Evolutionary conservation across 2,329 filamentous ascomycete species (phyloP), one percentile per base, ranked within the genome.

Genomic region (Proliferodiscus dingleyae): DNA sequence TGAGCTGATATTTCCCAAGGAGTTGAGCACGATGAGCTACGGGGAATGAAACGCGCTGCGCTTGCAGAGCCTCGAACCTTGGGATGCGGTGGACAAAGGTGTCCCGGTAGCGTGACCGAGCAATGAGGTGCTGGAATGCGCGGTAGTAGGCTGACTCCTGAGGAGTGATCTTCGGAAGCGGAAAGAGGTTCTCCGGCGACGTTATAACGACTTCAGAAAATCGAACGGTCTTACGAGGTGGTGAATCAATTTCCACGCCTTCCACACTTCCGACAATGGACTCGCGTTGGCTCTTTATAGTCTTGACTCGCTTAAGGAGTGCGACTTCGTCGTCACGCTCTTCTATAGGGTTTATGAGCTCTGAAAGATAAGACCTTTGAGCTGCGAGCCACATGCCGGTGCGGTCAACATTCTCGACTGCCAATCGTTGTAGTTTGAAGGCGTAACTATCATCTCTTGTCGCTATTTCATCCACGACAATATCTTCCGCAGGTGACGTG

Each of bases 41-140:
- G 16, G 78, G 75, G 46, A 89, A 78, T 36, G 84, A 88, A 45
- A 90, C 75, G 30, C 93, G 85, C 60, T 86, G 81, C 22, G 89
- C 80, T 63, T 96, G 91, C 38, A 96, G 74, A 19, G 89, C 88
- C 64, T 97, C 91, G 49, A 91, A 94, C 39, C 93, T 85, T 19
- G 87, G 78, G 46, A 88, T 81, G 33, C 88, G 85, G 65, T 95
- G 87, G 44, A 95, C 78, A 62, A 95, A 95, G 8, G 84, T 81
- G 65, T 97, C 93, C 15, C 74, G 71, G 43, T 74, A 72, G 46
- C 79, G 80, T 11, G 80, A 80, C 24, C 79, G 78, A 47, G 86
- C 76, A 37, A 83, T 71, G 55, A 87, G 77, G 61, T 85, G 81
- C 56, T 89, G 82, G 64, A 95, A 96, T 8, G 89, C 89, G 50